Evolutionary conservation across 1,139 yeast genomes (phyloP).

Genomic region (Geotrichum europaeum): DNA sequence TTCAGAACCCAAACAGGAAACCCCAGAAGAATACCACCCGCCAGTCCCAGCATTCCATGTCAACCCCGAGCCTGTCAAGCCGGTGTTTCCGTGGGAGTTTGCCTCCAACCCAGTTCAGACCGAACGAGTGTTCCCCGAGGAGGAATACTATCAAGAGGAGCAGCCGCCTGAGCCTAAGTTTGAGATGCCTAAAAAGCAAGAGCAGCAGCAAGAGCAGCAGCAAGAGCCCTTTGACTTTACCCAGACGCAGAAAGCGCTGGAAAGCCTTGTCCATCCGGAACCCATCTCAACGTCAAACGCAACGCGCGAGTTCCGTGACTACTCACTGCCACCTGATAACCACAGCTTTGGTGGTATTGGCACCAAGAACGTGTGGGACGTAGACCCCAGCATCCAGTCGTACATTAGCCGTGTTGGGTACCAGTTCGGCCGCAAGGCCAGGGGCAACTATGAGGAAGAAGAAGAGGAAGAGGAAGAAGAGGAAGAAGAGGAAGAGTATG

Average conservation of each 20-base stretch:
- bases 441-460: conserved; percentile 3
- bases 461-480: conserved; percentile 1
- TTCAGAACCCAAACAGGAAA: conserved; percentile 7
- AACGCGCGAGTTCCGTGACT: conserved; percentile 16
- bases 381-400: conserved; percentile 19
- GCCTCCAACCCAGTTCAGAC: background rate
- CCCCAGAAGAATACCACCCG: background rate
- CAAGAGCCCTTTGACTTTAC: conserved; percentile 10
- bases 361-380: conserved; percentile 22
- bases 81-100: conserved; percentile 19
- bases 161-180: background rate
- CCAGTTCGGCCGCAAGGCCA: background rate
- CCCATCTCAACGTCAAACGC: background rate
- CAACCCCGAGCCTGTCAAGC: conserved; percentile 13
- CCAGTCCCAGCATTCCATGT: background rate
- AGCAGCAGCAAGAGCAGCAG: conserved; percentile 6
- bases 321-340: conserved; percentile 6
- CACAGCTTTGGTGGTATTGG: background rate
- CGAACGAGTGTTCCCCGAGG: conserved; percentile 24
- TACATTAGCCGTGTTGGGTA: conserved; percentile 10
- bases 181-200: conserved; percentile 3
- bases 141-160: conserved; percentile 12
- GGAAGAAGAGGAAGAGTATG: background rate
- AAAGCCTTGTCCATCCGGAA: background rate
- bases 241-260: conserved; percentile 2